Percentiles rank a stretch among this genome's conserved stretches.
These are phyloP conservation scores for Castanea sativa DNA, from an alignment of 306 rosid species.

Conservation along the genomic window DNA sequence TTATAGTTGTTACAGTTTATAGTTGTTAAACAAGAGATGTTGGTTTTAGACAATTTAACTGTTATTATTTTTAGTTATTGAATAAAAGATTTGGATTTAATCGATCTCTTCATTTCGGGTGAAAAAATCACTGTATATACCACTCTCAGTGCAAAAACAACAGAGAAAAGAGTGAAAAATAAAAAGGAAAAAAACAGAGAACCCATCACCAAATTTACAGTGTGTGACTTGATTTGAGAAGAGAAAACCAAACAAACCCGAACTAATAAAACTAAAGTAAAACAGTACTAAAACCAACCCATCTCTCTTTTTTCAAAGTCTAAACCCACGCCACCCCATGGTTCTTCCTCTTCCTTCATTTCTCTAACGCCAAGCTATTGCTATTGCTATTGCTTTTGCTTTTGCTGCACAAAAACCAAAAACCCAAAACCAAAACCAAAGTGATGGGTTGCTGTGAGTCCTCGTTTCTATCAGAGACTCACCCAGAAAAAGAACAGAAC, in stretches of 20 bases:
- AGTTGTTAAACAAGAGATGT: no score
- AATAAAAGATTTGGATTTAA: no score
- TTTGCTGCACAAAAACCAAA: not conserved
- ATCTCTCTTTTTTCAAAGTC: not conserved
- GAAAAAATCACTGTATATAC: not conserved
- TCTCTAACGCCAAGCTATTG: not conserved
- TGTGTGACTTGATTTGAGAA: not conserved
- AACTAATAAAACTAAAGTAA: not conserved
- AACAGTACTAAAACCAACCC: not conserved
- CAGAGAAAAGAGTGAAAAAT: not conserved
- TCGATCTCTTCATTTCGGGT: rapidly evolving
- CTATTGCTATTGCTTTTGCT: not conserved
- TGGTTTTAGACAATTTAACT: rapidly evolving
- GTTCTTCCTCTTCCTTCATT: not conserved
- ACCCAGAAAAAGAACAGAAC: slow-evolving; percentile 41
- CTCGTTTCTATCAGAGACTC: slow-evolving; percentile 34
- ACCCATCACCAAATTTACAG: not conserved
- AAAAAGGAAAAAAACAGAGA: not conserved
- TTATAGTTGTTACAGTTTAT: no score
- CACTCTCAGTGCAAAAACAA: not conserved
- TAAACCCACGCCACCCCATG: not conserved
- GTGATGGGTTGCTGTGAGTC: slow-evolving; percentile 77
- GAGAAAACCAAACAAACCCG: not conserved
- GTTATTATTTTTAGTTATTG: no score
- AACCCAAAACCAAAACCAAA: not conserved